Evolutionary conservation across 495 filamentous ascomycete genomes (phyloP).

Genomic region (Hypomontagnella submonticulosa): DNA sequence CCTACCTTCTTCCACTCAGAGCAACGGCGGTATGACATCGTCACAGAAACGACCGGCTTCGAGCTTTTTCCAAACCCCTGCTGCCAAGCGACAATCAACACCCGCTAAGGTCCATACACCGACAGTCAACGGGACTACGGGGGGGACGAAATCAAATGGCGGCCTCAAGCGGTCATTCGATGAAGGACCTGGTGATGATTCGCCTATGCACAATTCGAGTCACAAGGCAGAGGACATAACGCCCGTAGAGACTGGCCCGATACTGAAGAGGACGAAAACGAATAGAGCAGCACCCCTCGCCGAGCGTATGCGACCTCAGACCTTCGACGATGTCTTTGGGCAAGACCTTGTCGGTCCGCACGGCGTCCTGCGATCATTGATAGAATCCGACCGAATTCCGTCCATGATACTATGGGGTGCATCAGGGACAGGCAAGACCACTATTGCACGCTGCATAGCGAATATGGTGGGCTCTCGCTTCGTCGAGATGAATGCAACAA

Average conservation of each 20-base stretch:
- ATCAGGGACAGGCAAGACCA: slow-evolving; percentile 95
- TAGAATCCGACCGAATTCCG: slow-evolving; percentile 86
- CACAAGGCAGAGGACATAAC: slow-evolving; percentile 31
- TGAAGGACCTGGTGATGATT: slow-evolving; percentile 53
- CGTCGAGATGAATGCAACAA: slow-evolving; percentile 96
- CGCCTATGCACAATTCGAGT: slow-evolving; percentile 36
- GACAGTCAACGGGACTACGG: slow-evolving; percentile 40
- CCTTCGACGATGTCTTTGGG: slow-evolving; percentile 86
- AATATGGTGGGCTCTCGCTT: slow-evolving; percentile 82
- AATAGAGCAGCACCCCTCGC: slow-evolving; percentile 84
- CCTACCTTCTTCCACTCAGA: slow-evolving; percentile 48
- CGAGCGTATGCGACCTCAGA: slow-evolving; percentile 90
- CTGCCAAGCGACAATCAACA: slow-evolving; percentile 63
- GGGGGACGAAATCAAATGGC: slow-evolving; percentile 33
- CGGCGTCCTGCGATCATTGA: slow-evolving; percentile 88
- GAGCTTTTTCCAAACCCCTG: slow-evolving; percentile 81
- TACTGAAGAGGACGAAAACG: slow-evolving; percentile 70
- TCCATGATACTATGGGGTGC: slow-evolving; percentile 97
- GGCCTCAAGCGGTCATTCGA: slow-evolving; percentile 58
- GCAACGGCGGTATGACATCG: slow-evolving; percentile 58
- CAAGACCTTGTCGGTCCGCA: slow-evolving; percentile 89
- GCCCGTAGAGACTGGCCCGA: slow-evolving; percentile 40
- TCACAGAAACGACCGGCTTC: slow-evolving; percentile 66
- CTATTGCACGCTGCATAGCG: slow-evolving; percentile 94
- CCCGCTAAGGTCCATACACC: slow-evolving; percentile 38